Conservation (phyloP, 768 basidiomycete species). For the Pisolithus orientalis region DNA sequence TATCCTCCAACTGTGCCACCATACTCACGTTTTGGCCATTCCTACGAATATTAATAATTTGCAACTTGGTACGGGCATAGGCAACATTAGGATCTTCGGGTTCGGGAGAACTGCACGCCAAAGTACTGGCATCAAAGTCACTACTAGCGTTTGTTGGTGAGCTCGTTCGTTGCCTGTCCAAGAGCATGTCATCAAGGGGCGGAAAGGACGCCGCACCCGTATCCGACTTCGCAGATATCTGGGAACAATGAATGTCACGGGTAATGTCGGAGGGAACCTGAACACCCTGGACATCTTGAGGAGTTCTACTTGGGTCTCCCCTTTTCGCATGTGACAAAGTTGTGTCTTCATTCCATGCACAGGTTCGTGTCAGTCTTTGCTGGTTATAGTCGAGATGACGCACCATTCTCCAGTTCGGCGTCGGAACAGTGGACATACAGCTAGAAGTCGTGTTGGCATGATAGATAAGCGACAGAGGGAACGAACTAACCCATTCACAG, state of each 20-base stretch:
- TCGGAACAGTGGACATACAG: conserved; percentile 59
- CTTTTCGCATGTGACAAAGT: conserved; percentile 1
- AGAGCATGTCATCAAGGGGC: conserved; percentile 5
- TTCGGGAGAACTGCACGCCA: conserved; percentile 31
- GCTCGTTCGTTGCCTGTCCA: not conserved
- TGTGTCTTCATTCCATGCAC: conserved; percentile 8
- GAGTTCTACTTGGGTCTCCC: conserved; percentile 2
- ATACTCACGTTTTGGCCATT: conserved; percentile 17
- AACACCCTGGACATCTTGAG: not conserved
- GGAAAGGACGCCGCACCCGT: conserved; percentile 37
- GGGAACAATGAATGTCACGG: conserved; percentile 1
- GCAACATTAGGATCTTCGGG: conserved; percentile 50
- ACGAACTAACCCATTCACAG: conserved; percentile 73
- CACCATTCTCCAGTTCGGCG: conserved; percentile 44
- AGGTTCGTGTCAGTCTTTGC: conserved; percentile 1
- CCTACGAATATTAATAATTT: conserved; percentile 39
- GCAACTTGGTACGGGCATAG: conserved; percentile 59
- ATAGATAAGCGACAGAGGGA: not conserved
- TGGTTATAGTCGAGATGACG: conserved; percentile 7
- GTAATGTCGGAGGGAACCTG: not conserved
- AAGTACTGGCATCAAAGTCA: conserved; percentile 13
- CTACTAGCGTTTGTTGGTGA: conserved; percentile 5
- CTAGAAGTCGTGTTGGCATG: conserved; percentile 31
- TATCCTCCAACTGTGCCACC: conserved; percentile 36
- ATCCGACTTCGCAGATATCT: conserved; percentile 26